Percentiles rank a stretch among this genome's conserved stretches.
Evolutionary conservation across 2,329 filamentous ascomycete genomes (phyloP).

Genomic region (Zymoseptoria pseudotritici): DNA sequence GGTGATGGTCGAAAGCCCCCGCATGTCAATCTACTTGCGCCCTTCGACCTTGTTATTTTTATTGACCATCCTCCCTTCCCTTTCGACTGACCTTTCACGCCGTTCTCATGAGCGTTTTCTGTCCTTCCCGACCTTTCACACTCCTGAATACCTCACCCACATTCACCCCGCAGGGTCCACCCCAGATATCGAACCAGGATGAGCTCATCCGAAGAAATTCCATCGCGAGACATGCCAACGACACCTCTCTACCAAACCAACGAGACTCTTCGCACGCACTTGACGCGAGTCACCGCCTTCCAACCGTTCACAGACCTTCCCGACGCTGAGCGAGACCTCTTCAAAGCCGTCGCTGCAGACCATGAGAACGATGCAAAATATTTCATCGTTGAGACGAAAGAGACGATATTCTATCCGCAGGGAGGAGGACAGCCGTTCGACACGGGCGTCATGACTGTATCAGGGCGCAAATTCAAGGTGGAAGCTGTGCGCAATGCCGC

Average conservation of each 20-base stretch:
- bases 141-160: not conserved
- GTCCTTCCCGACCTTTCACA: too few relatives aligned
- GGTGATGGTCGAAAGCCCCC: too few relatives aligned
- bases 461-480: constrained; percentile 42
- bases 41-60: too few relatives aligned
- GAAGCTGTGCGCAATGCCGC: constrained; percentile 50
- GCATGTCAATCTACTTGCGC: too few relatives aligned
- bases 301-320: not conserved
- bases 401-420: constrained; percentile 70
- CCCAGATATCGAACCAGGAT: not conserved
- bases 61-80: too few relatives aligned
- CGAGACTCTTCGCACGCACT: constrained; percentile 3
- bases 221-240: not conserved
- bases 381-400: constrained; percentile 36
- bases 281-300: constrained; percentile 4
- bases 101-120: too few relatives aligned
- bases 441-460: constrained; percentile 47
- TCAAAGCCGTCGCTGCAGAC: not conserved
- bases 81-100: too few relatives aligned
- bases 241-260: constrained; percentile 3
- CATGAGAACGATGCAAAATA: not conserved
- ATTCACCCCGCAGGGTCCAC: not conserved
- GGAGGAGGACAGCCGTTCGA: constrained; percentile 69
- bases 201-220: not conserved
- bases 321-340: constrained; percentile 1